These are phyloP conservation scores for Erythrophleum ivorense DNA, from an alignment of 331 rosid genomes.

Conservation along the genomic window DNA sequence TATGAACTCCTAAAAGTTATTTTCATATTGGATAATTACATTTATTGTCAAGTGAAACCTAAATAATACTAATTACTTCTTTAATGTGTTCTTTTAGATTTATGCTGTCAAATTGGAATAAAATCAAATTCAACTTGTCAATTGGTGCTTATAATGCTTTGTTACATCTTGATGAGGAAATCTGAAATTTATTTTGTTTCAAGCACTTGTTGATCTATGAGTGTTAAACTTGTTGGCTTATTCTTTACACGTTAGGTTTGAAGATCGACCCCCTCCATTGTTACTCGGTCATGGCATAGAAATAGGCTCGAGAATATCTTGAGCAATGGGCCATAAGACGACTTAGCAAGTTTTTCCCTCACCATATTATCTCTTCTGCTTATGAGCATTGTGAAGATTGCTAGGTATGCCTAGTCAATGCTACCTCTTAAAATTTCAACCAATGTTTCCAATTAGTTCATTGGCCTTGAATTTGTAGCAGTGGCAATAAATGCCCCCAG, in stretches of 20 bases:
- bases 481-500: neutral
- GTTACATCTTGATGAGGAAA: constrained; percentile 18
- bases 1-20: no score
- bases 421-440: constrained; percentile 13
- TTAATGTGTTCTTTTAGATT: neutral
- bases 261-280: constrained; percentile 92
- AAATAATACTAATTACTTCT: neutral
- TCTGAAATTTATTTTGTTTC: constrained; percentile 10
- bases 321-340: constrained; percentile 56
- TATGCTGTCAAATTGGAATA: constrained; percentile 1
- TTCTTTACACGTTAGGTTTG: constrained; percentile 40
- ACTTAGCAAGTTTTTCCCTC: constrained; percentile 63
- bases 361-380: constrained; percentile 87
- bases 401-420: constrained; percentile 59
- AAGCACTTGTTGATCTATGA: constrained; percentile 22
- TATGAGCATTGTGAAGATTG: constrained; percentile 87
- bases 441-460: constrained; percentile 3
- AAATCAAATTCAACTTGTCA: neutral
- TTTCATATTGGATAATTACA: no score
- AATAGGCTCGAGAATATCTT: constrained; percentile 79
- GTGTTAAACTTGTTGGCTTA: constrained; percentile 36
- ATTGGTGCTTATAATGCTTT: constrained; percentile 15
- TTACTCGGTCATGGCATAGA: constrained; percentile 92
- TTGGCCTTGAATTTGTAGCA: constrained; percentile 3
- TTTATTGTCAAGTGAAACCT: neutral